A percentile compares a stretch with the other conserved stretches of the same genome.
Evolutionary conservation across 306 rosid species (phyloP).

Genomic region (Abrus pulchellus): DNA sequence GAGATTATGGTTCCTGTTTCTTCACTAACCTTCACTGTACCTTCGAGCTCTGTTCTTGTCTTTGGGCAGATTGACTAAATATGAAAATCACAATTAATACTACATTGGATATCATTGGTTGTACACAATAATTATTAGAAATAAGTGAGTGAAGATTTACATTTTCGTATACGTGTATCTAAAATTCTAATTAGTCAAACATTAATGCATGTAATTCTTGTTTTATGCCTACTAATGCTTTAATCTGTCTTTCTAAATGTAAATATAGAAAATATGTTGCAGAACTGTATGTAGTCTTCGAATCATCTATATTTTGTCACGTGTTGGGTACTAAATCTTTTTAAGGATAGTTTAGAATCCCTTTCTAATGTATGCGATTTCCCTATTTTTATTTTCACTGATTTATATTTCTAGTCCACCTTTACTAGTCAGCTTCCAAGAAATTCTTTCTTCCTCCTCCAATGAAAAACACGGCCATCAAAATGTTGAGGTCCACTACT

Average conservation of each 20-base stretch:
- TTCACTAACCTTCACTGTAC: slow-evolving; percentile 41
- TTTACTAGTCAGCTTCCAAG: slow-evolving; percentile 6
- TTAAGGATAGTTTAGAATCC: slow-evolving; percentile 11
- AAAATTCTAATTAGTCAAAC: slow-evolving; percentile 23
- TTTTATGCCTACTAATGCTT: slow-evolving; percentile 16
- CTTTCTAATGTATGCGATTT: not conserved
- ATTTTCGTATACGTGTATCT: slow-evolving; percentile 40
- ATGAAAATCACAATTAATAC: slow-evolving; percentile 34
- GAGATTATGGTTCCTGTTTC: slow-evolving; percentile 36
- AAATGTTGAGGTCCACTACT: slow-evolving; percentile 16
- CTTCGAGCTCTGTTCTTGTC: slow-evolving; percentile 29
- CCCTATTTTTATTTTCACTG: not conserved
- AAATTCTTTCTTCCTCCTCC: slow-evolving; percentile 1
- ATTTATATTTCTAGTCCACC: not conserved
- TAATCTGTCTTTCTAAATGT: not conserved
- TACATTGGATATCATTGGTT: slow-evolving; percentile 40
- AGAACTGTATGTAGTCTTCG: not conserved
- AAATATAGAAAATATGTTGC: slow-evolving; percentile 19
- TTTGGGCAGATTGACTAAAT: slow-evolving; percentile 39
- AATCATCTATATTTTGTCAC: not conserved
- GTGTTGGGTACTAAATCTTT: not conserved
- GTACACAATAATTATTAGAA: slow-evolving; percentile 44
- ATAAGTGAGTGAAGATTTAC: slow-evolving; percentile 45
- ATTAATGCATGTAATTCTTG: slow-evolving; percentile 22
- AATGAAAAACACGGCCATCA: not conserved